Percentiles rank a stretch among this genome's conserved stretches.
These are phyloP conservation scores for Leccinellum albellum DNA, from an alignment of 768 basidiomycete species.

Conservation along the genomic window DNA sequence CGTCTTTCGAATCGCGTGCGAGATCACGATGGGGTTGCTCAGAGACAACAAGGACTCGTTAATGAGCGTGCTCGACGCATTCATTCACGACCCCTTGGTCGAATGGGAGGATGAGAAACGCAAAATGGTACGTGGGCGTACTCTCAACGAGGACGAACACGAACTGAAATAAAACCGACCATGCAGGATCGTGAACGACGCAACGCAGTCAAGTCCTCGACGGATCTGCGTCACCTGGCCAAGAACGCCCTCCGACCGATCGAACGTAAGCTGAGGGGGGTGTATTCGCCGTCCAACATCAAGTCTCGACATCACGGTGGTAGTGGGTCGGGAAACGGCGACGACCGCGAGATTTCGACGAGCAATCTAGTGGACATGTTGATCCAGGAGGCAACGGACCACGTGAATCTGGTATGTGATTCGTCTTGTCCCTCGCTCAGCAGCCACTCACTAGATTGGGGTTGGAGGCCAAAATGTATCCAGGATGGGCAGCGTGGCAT, in stretches of 20 bases:
- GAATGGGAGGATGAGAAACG: conserved; percentile 90
- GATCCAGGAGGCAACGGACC: conserved; percentile 83
- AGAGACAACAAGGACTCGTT: conserved; percentile 89
- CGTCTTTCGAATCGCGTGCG: conserved; percentile 86
- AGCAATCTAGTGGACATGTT: conserved; percentile 88
- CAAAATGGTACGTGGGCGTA: conserved; percentile 44
- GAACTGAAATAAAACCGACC: neutral
- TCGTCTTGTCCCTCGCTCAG: neutral
- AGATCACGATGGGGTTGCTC: conserved; percentile 83
- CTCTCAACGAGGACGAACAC: neutral
- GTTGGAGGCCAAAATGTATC: conserved; percentile 82
- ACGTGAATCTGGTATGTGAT: conserved; percentile 58
- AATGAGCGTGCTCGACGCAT: conserved; percentile 94
- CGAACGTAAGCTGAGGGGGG: conserved; percentile 75
- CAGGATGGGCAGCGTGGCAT: conserved; percentile 85
- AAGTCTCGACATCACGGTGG: conserved; percentile 37
- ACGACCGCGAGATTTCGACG: conserved; percentile 55
- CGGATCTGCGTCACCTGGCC: conserved; percentile 64
- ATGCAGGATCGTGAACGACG: conserved; percentile 44
- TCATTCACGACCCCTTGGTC: conserved; percentile 93
- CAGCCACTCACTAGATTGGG: neutral
- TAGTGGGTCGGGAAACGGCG: conserved; percentile 19
- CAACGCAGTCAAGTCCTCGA: conserved; percentile 45
- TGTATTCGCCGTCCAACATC: conserved; percentile 48
- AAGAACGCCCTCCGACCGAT: conserved; percentile 77